Percentiles rank a stretch among this genome's conserved stretches.
These are phyloP conservation scores for Ustilago esculenta DNA, from an alignment of 1,284 basidiomycete species.

Conservation along the genomic window DNA sequence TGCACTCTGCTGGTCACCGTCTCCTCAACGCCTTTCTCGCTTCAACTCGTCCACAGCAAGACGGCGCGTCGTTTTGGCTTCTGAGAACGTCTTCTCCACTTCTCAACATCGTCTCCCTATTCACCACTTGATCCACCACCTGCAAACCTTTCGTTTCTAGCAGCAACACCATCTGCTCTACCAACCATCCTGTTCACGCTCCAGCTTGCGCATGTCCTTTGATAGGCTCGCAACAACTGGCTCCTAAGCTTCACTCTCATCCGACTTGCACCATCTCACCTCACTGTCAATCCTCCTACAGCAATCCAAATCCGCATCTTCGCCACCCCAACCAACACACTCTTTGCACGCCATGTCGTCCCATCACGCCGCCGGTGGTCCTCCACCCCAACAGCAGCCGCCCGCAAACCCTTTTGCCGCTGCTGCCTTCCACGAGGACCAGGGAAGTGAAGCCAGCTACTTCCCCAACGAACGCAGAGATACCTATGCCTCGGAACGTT, in stretches of 20 bases:
- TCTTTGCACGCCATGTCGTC: conserved; percentile 37
- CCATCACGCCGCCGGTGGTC: conserved; percentile 45
- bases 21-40: too few relatives aligned
- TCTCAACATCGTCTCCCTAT: not conserved
- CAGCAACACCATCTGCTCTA: not conserved
- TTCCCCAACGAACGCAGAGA: conserved; percentile 58
- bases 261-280: not conserved
- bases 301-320: not conserved
- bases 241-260: not conserved
- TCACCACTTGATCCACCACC: conserved; percentile 7
- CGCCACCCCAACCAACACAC: conserved; percentile 1
- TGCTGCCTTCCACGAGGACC: conserved; percentile 55
- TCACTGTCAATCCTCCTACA: not conserved
- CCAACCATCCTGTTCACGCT: not conserved
- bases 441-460: conserved; percentile 54
- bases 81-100: not conserved
- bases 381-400: conserved; percentile 41
- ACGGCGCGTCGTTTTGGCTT: too few relatives aligned
- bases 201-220: conserved; percentile 11
- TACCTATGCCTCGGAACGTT: conserved; percentile 59
- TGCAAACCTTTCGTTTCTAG: not conserved
- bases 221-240: conserved; percentile 12
- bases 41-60: too few relatives aligned
- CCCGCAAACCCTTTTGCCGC: conserved; percentile 55
- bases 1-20: conserved; percentile 4